Base-by-base conservation (phyloP, 257 asterid genomes). In the Solanum rostratum region DNA sequence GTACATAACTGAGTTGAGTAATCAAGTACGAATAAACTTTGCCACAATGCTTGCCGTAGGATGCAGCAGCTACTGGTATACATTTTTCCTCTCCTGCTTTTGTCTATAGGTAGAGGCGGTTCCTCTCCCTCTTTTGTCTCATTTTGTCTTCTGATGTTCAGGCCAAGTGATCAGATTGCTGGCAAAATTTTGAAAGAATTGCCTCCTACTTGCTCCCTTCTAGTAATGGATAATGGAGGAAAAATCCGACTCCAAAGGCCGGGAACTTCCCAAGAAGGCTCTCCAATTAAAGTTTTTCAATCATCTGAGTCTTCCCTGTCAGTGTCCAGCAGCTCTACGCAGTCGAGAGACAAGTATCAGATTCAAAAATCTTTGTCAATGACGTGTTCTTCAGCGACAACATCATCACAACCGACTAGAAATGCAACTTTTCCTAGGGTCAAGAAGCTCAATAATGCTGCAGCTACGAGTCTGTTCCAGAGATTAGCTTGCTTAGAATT, bases 121-220 rank as follows among this genome's bases (percentile, higher is more conserved):
- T 83, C 66, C 19, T 57, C 80, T 29, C 4, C 9, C 11, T 29
- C 18, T 54, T 63, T 29, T 45, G 27, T 60, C 55, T 73, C 82
- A 66, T 39, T 29, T 54, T 10, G 22, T 33, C 29, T 69, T 30
- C 43, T 46, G 57, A 55, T 86, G 16, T 87, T 90, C 95, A 94
- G 95, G 86, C 87, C 92, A 1, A 84, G 84, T 71, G 87, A 88
- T 81, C 84, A 93, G 29, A 87, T 81, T 13, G 68, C 88, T 12
- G 86, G 91, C 69, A 90, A 87, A 63, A 84, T 22, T 85, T 87
- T 89, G 88, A 95, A 91, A 88, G 89, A 90, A 76, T 78, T 95
- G 89, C 97, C 98, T 91, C 98, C 98, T 10, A 91, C 94, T 79
- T 95, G 98, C 87, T 84, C 88, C 85, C 97, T 95, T 84, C 85